Base-by-base conservation (phyloP, 371 early-diverging fungal genomes). In the Cokeromyces recurvatus region DNA sequence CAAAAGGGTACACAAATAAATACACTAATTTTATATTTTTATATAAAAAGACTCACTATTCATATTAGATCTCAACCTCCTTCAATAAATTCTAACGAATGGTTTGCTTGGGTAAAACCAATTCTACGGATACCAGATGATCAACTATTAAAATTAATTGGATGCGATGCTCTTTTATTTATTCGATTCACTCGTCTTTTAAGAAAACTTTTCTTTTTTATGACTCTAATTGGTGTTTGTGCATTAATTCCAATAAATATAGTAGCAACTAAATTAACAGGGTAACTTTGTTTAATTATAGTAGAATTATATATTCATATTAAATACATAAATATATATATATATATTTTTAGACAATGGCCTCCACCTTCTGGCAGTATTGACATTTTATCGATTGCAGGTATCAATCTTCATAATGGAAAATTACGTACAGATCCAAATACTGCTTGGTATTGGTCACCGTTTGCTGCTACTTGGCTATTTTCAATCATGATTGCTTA, bases 81-180 rank as follows among this genome's bases (percentile, higher is more conserved):
- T 12, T 64, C 71, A 9, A 72, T 89, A 40, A 68, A 61, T 6
- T 54, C 62, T 4, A 41, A 39, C 14, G 77, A 77, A 12, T 75
- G 81, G 42, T 74, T 85, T 32, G 73, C 81, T 10, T 91, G 91
- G 90, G 58, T 86, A 24, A 57, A 65, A 5, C 77, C 85, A 0
- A 62, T 88, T 16, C 59, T 80, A 53, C 65, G 54, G 12, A 68
- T 79, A 17, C 68, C 80, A 24, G 87, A 89, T 31, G 56, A 66
- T 32, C 70, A 62, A 15, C 61, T 85, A 20, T 57, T 87, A 15
- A 62, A 73, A 19, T 74, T 79, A 29, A 79, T 91, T n/a, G 91
- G 89, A 19, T 62, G 87, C 17, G 92, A 92, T 56, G 86, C 89
- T 15, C 82, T 89, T 32, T 60, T 91, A 34, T 87, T 85, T 55